Evolutionary conservation across 257 asterid species (phyloP).

Genomic region (Vinca minor): DNA sequence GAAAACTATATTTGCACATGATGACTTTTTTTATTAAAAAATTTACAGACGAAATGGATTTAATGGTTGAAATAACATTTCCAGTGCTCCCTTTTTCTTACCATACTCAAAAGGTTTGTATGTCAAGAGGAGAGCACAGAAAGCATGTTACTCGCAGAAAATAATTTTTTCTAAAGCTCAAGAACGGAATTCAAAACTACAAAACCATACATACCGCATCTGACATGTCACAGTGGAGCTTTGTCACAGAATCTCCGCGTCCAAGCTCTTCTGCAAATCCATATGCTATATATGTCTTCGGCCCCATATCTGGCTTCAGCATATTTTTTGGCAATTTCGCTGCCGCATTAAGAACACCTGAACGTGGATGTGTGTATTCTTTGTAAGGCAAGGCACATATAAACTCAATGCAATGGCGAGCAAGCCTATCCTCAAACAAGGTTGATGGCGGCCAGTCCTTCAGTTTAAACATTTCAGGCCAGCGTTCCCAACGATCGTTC

Average conservation of each 20-base stretch:
- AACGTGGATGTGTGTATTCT: constrained; percentile 49
- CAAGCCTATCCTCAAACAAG: constrained; percentile 39
- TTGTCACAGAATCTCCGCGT: constrained; percentile 65
- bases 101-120: neutral
- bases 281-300: constrained; percentile 63
- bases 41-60: neutral
- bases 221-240: constrained; percentile 61
- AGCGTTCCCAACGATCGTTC: neutral
- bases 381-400: constrained; percentile 49
- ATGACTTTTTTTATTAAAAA: neutral
- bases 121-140: neutral
- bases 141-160: neutral
- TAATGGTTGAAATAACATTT: neutral
- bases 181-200: neutral
- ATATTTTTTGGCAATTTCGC: constrained; percentile 23
- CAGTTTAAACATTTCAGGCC: constrained; percentile 62
- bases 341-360: constrained; percentile 50
- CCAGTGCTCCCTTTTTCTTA: neutral
- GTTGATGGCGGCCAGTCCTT: constrained; percentile 60
- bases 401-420: constrained; percentile 45
- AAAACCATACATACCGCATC: constrained; percentile 47
- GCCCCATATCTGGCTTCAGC: constrained; percentile 66
- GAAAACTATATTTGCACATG: neutral
- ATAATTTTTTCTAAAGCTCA: neutral
- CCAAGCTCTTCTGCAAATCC: constrained; percentile 56